A percentile compares a stretch with the other conserved stretches of the same genome.
These are phyloP conservation scores for Kwoniella sp. DNA, from an alignment of 768 basidiomycete genomes.

Conservation along the genomic window DNA sequence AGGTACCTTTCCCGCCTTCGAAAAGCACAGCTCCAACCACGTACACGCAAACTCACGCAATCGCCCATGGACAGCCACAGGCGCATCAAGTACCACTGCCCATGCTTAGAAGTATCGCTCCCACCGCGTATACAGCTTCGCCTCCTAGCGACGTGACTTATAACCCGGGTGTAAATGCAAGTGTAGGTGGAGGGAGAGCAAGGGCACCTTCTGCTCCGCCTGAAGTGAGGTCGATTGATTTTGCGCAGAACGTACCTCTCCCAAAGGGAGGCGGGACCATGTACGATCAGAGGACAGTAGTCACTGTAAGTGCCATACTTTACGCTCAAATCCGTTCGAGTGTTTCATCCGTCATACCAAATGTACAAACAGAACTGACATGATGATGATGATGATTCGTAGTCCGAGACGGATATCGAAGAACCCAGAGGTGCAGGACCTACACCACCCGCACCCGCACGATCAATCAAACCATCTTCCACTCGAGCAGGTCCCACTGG, in stretches of 20 bases:
- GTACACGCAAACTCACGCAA: not conserved
- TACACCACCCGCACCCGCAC: not conserved
- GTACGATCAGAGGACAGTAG: slow-evolving; percentile 10
- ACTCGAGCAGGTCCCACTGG: not conserved
- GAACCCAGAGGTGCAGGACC: slow-evolving; percentile 12
- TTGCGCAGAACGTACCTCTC: slow-evolving; percentile 16
- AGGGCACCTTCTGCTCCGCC: slow-evolving; percentile 3
- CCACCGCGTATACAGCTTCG: slow-evolving; percentile 1
- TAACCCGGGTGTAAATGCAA: not conserved
- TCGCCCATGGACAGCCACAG: not conserved
- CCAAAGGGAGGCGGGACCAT: slow-evolving; percentile 14
- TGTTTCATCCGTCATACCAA: not conserved
- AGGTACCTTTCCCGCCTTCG: slow-evolving; percentile 18
- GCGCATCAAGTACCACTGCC: slow-evolving; percentile 14
- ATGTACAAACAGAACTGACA: too few species aligned
- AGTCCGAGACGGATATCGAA: slow-evolving; percentile 20
- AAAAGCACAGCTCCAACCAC: slow-evolving; percentile 2
- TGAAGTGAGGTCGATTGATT: slow-evolving; percentile 19
- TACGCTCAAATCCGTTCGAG: not conserved
- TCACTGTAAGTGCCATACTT: slow-evolving; percentile 5
- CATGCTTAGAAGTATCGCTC: slow-evolving; percentile 12
- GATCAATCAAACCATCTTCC: slow-evolving; percentile 1
- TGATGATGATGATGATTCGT: not conserved
- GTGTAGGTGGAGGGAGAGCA: not conserved
- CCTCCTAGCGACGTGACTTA: not conserved